Percentiles rank a stretch among this genome's conserved stretches.
Evolutionary conservation across 768 basidiomycete species (phyloP).

Genomic region (Thelephora ganbajun): DNA sequence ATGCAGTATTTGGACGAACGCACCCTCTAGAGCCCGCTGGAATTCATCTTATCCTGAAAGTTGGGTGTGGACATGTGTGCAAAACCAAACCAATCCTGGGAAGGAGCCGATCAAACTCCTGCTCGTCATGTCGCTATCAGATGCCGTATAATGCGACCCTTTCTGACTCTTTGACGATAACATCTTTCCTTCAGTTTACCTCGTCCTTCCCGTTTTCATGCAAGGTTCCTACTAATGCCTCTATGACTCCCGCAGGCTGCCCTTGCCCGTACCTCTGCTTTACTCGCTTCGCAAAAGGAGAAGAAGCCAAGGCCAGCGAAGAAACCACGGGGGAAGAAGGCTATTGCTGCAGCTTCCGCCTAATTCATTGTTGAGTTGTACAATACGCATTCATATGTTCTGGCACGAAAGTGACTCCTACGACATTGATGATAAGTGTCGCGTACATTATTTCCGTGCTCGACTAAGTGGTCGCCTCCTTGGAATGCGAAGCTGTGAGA

Average conservation of each 20-base stretch:
- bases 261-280: constrained; percentile 64
- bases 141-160: constrained; percentile 49
- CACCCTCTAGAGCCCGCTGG: constrained; percentile 92
- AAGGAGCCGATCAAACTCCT: constrained; percentile 48
- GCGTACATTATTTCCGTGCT: too few relatives aligned
- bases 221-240: constrained; percentile 2
- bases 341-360: not conserved
- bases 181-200: constrained; percentile 21
- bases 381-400: too few relatives aligned
- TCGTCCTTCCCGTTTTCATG: constrained; percentile 7
- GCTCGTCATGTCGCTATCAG: constrained; percentile 72
- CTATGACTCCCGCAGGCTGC: constrained; percentile 33
- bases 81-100: constrained; percentile 39
- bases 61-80: constrained; percentile 92
- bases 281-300: constrained; percentile 55
- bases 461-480: too few relatives aligned
- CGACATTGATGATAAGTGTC: too few relatives aligned
- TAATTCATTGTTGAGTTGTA: not conserved
- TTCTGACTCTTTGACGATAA: constrained; percentile 66
- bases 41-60: constrained; percentile 63
- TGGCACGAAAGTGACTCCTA: too few relatives aligned
- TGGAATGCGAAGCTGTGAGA: too few relatives aligned
- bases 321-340: constrained; percentile 66
- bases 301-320: constrained; percentile 52
- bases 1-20: constrained; percentile 17